These are phyloP conservation scores for Populus trichocarpa DNA, from an alignment of 441 rosid species.

Conservation along the genomic window DNA sequence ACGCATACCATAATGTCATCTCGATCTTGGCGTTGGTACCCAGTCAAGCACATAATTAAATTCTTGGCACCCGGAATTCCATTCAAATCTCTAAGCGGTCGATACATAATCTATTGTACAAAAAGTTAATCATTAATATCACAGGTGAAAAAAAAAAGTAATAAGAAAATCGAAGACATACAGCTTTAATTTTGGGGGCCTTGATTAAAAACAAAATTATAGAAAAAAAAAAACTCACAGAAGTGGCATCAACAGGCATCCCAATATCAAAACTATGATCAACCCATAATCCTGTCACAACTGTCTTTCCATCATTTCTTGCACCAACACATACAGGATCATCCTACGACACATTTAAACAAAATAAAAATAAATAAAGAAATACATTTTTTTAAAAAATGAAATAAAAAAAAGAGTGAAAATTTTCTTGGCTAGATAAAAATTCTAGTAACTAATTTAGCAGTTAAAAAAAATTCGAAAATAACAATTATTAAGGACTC, in stretches of 20 bases:
- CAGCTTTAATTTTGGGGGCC: too few species aligned
- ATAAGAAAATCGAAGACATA: neutral
- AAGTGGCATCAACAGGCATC: slow-evolving; percentile 57
- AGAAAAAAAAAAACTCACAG: slow-evolving; percentile 45
- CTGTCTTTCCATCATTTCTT: slow-evolving; percentile 60
- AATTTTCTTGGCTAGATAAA: too few species aligned
- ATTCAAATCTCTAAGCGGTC: slow-evolving; percentile 69
- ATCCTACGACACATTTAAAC: slow-evolving; percentile 40
- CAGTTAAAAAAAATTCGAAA: neutral
- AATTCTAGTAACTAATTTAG: too few species aligned
- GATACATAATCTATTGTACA: slow-evolving; percentile 57
- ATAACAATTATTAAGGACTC: slow-evolving; percentile 14
- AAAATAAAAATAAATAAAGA: neutral
- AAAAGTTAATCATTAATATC: neutral
- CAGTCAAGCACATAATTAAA: slow-evolving; percentile 77
- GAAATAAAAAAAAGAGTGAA: neutral
- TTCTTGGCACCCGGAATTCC: slow-evolving; percentile 75
- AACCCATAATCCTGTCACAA: slow-evolving; percentile 78
- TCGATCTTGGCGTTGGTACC: slow-evolving; percentile 87
- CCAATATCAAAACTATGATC: slow-evolving; percentile 77
- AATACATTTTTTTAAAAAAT: too few species aligned
- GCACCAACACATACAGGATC: slow-evolving; percentile 77
- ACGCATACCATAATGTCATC: slow-evolving; percentile 82
- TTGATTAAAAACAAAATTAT: neutral
- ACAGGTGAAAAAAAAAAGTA: neutral